phyloP scores from a whole-genome alignment of 768 basidiomycete species.

The Auricularia sp. region DNA sequence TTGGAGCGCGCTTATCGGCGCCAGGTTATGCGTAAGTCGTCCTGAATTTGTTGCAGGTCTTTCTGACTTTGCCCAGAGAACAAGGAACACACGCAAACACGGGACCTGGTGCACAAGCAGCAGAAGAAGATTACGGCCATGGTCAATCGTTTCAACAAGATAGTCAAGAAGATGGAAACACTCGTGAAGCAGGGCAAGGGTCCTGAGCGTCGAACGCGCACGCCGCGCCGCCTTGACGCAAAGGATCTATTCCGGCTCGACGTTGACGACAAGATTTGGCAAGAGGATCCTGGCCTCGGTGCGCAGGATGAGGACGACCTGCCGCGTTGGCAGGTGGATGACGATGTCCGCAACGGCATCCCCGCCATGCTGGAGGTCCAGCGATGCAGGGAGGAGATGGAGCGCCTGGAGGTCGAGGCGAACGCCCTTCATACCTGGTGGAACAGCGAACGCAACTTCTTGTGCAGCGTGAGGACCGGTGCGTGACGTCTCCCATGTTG shows the following conservation, averaged over 20 bases:
- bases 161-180: neutral
- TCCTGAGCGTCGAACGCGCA: neutral
- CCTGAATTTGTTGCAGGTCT: neutral
- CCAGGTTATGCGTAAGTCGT: neutral
- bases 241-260: neutral
- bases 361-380: neutral
- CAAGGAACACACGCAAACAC: neutral
- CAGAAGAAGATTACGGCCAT: neutral
- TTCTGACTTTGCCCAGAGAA: neutral
- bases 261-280: conserved; percentile 1
- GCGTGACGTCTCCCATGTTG: no score
- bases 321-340: neutral
- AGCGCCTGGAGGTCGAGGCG: neutral
- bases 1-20: neutral
- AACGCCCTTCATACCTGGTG: neutral
- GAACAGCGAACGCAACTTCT: no score
- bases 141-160: neutral
- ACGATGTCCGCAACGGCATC: neutral
- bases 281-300: conserved; percentile 2
- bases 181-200: neutral
- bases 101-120: neutral
- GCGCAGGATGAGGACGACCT: neutral
- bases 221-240: neutral
- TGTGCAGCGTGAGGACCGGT: neutral
- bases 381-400: neutral